These are phyloP conservation scores for Nadsonia starkeyi-henricii DNA, from an alignment of 1,139 yeast genomes.

Conservation along the genomic window DNA sequence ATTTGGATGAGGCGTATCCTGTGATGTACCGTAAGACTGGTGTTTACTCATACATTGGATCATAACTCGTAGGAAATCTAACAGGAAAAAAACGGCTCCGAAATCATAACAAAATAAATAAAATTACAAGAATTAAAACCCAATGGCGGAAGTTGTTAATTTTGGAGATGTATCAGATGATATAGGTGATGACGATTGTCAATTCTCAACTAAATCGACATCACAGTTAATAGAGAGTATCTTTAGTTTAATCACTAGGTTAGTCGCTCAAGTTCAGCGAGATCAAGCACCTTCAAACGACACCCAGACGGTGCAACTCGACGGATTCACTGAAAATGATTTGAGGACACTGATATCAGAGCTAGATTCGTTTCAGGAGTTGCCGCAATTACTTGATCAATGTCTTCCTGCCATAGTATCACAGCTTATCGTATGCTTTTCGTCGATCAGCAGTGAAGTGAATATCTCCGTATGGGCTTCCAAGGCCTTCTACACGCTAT, in stretches of 20 bases:
- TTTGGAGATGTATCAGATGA: neutral
- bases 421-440: constrained; percentile 8
- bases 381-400: constrained; percentile 26
- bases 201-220: neutral
- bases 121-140: neutral
- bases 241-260: neutral
- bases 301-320: neutral
- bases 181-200: neutral
- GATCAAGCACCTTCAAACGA: neutral
- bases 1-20: neutral
- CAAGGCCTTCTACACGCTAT: constrained; percentile 36
- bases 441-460: constrained; percentile 2
- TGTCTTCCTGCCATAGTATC: constrained; percentile 14
- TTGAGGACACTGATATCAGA: neutral
- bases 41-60: neutral
- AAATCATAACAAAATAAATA: too few species aligned
- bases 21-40: neutral
- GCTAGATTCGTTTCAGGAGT: constrained; percentile 22
- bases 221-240: neutral
- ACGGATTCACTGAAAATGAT: constrained; percentile 1
- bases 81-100: neutral
- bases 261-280: neutral
- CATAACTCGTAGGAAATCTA: neutral
- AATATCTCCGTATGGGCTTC: constrained; percentile 11
- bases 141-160: neutral